Base-by-base conservation (phyloP, 306 rosid species). In the Prunus dulcis region DNA sequence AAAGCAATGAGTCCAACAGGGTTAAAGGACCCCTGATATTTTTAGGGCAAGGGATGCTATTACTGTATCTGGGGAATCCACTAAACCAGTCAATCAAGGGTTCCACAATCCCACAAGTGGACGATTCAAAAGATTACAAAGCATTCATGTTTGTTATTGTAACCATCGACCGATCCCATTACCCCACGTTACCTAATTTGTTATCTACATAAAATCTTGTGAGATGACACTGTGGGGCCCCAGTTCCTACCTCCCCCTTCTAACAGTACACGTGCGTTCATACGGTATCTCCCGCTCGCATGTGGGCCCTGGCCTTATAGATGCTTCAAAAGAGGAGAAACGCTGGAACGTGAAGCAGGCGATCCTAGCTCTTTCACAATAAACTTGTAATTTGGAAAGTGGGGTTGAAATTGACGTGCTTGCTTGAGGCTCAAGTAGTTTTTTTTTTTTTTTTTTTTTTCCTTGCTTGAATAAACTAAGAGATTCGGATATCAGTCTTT, bases 351-450 rank as follows among this genome's bases (percentile, higher is more conserved):
- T 25, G 51, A 28, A 50, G 52, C 64, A 22, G 52, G 51, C n/a
- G 41, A 76, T 65, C 12, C 28, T 38, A 34, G n/a, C 79, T 10
- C 72, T 46, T 22, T 46, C 14, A 17, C 22, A 11, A 41, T 41
- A 18, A 20, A 41, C 3, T 9, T 20, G 20, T 57, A 66, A 18
- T 19, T 38, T 60, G 34, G 25, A 13, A 60, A 25, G 14, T 13
- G 13, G 2, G 43, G 43, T 17, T 62, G 45, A 28, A 62, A 62
- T 38, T 56, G 82, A 58, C 72, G 67, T 52, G 67, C 23, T 75
- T 81, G 83, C 85, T 81, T 84, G 69, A 71, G 81, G 25, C 80
- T 78, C 83, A 81, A 84, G 84, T 30, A 52, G 47, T 27, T 69
- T 47, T 61, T 32, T 4, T 32, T 28, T 28, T 3, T 12, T 75